Base-by-base conservation (phyloP, 2,329 filamentous ascomycete genomes). In the Alternaria sp. region DNA sequence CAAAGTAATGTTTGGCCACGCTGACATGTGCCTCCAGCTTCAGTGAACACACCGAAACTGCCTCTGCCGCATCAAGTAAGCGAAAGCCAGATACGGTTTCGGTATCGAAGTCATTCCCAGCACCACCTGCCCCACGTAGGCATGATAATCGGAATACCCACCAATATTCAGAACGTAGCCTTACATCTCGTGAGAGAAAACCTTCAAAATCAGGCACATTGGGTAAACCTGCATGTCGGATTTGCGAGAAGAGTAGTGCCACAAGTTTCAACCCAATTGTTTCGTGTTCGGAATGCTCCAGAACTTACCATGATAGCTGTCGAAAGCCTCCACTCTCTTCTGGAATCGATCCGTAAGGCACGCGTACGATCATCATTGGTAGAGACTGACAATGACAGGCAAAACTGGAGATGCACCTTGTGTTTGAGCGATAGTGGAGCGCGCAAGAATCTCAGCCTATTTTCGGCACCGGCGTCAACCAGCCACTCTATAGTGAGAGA, bases 281-380 rank as follows among this genome's bases (percentile, higher is more conserved):
- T 12, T 44, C 51, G 3, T 81, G 79, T 59, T 59, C 68, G n/a
- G 63, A 64, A 5, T 81, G 79, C 61, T 55, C 56, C 5, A 69
- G 72, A 24, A 61, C 62, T 6, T 81, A 77, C 53, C 79, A 81
- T 60, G 68, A 72, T 38, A 69, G 71, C 18, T 80, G 78, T 54
- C 73, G 75, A 51, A 71, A 62, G 34, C 74, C 74, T 39, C 20
- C 59, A 9, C 61, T 65, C 7, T 24, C 30, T 16, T 51, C 53
- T 36, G 64, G 62, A 4, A 28, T 43, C 18, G 48, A 67, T 34
- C 28, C 49, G 67, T 71, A 61, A 56, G 65, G 44, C 7, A 20
- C 22, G 28, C 22, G 1, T 18, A n/a, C 11, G 16, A n/a, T 5
- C 28, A 12, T 26, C 1, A n/a, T 48, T 7, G 38, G 28, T n/a